Evolutionary conservation across 192 early-diverging fungal species (phyloP), one percentile per base, ranked within the genome.

Genomic region (Dissophora ornata): DNA sequence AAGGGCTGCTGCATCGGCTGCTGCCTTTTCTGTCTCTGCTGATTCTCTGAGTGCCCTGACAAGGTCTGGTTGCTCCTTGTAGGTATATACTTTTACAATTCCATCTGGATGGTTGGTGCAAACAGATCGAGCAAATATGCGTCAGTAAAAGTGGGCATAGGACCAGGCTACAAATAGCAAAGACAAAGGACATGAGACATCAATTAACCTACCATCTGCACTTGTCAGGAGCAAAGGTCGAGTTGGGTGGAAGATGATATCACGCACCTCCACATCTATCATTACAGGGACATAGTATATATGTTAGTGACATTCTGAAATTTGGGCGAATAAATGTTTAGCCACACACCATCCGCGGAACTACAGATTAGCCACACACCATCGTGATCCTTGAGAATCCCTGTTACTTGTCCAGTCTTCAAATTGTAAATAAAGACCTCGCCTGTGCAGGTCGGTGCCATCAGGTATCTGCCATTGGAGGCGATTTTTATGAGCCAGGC

Each of bases 401-500:
- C 90, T 6, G 89, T 87, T 6, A 95, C 86, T 55, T 92, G 74
- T 1, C 95, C 95, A 0, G 90, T 92, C 36, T 84, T 81, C 34
- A 97, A 66, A 67, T 91, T 88, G 66, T 93, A 98, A 18, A 92
- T 80, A 77, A 95, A 94, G 21, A 97, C 88, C 51, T 94, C 89
- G 1, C 96, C 96, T 62, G 92, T 90, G 46, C 92, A 90, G 2
- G 95, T 97, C 1, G 96, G 96, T 25, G 96, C 96, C 40, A 90
- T 70, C n/a, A 98, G 57, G 52, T 96, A 96, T 32, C 95, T 82
- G 12, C 95, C 94, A 66, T 96, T 98, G 26, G 90, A 89, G 0
- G 93, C 71, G 28, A 98, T 85, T 33, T 95, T 94, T 38, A 94
- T 93, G n/a, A 95, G 82, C 96, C 96, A 98, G 29, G 96, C 97